phyloP scores from a whole-genome alignment of 108 stramenopile genomes.

The Parmales sp. region DNA sequence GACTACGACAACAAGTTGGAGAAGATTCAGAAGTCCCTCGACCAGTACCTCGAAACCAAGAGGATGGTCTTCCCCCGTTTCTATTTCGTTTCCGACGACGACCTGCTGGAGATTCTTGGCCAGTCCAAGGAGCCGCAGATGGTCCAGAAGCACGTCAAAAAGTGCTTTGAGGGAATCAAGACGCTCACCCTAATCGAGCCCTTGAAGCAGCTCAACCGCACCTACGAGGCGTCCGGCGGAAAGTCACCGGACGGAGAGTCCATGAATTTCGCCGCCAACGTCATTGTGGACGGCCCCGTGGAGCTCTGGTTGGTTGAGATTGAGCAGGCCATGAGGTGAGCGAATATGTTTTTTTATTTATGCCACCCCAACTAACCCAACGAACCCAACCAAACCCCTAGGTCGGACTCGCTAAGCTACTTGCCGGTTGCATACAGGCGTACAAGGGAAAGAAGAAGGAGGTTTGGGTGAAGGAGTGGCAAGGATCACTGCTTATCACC shows the following conservation, averaged over 20 bases:
- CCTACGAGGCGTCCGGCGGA: constrained; percentile 35
- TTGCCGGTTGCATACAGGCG: constrained; percentile 15
- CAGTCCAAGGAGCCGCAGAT: constrained; percentile 38
- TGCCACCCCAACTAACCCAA: too few relatives aligned
- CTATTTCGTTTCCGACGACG: constrained; percentile 60
- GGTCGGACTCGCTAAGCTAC: constrained; percentile 14
- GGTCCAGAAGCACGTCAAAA: constrained; percentile 58
- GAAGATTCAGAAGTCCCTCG: constrained; percentile 49
- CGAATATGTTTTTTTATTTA: too few relatives aligned
- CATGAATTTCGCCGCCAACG: constrained; percentile 24
- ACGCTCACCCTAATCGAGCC: constrained; percentile 31
- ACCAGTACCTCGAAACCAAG: constrained; percentile 52
- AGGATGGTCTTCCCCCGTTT: constrained; percentile 51
- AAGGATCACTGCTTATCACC: constrained; percentile 53
- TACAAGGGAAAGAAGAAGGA: constrained; percentile 42
- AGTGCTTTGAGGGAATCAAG: constrained; percentile 58
- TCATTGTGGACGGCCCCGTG: constrained; percentile 42
- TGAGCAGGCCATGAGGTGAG: constrained; percentile 21
- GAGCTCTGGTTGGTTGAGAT: constrained; percentile 45
- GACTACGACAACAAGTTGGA: constrained; percentile 40
- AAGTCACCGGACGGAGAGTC: constrained; percentile 46
- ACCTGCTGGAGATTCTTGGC: constrained; percentile 56
- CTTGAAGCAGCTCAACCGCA: constrained; percentile 26
- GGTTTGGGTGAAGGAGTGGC: constrained; percentile 49
- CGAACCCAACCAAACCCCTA: too few relatives aligned